Base-by-base conservation (phyloP, 768 basidiomycete species). In the Tephrocybe rancida region DNA sequence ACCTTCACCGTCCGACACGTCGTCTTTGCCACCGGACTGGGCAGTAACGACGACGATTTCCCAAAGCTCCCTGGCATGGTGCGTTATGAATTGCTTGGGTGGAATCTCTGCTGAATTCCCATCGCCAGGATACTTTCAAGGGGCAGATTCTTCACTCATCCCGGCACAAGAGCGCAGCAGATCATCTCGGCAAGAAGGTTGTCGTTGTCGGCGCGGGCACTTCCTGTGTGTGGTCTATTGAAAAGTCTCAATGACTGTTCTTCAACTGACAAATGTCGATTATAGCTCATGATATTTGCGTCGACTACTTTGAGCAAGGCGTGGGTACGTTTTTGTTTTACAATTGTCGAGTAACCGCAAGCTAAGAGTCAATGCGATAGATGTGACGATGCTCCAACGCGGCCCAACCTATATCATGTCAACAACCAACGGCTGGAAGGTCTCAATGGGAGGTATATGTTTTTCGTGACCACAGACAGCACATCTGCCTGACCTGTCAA, bases 151-250 rank as follows among this genome's bases (percentile, higher is more conserved):
- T 84, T 14, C 89, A 91, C 64, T 87, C 87, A 0, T 73, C 67
- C 5, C 62, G 76, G 24, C 83, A 88, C 65, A 74, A 77, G 35
- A 71, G 65, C n/a, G 84, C 85, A 0, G 67, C 71, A 10, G 82
- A 83, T 35, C 84, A 84, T 58, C 41, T 64, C 1, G 88, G 86
- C 13, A 90, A 90, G 70, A 90, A 85, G 61, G 86, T 88, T 0
- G 74, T 85, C 3, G 82, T 91, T 2, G 70, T 90, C 3, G 88
- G 88, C 1, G 76, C 87, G 13, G 82, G 83, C 48, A 87, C 85
- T 10, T 85, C 86, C n/a, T 73, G 75, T 74, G 37, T 11, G 27
- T 24, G 22, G 61, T n/a, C n/a, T n/a, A n/a, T n/a, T n/a, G n/a
- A n/a, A 32, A 5, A 32, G 6, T 54, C n/a, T 29, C 10, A 18